Percentiles rank a stretch among this genome's conserved stretches.
Conservation (phyloP, 2,329 filamentous ascomycete genomes). For the Oidium heveae region DNA sequence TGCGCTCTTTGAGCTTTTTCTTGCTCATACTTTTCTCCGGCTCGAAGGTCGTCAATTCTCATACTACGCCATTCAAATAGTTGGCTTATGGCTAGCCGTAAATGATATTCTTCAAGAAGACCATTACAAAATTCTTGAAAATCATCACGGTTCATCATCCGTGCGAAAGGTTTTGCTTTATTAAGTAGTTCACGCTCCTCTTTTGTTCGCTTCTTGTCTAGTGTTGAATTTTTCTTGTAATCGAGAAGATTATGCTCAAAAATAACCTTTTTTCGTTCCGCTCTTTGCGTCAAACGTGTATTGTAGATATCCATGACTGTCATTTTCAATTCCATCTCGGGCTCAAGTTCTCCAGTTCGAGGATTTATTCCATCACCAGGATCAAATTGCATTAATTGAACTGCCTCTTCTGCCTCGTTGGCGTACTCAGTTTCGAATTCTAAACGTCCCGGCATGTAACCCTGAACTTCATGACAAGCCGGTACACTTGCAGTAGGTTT, state of each 20-base stretch:
- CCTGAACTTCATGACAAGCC: conserved; percentile 90
- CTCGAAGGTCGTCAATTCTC: conserved; percentile 60
- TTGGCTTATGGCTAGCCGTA: conserved; percentile 71
- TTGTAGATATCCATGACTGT: conserved; percentile 99
- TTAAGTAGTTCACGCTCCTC: conserved; percentile 79
- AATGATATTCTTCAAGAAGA: conserved; percentile 69
- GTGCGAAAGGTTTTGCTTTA: conserved; percentile 84
- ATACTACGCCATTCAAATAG: conserved; percentile 81
- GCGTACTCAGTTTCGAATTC: conserved; percentile 96
- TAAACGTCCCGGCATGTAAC: conserved; percentile 90
- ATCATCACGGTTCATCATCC: conserved; percentile 87
- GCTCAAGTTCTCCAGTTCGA: conserved; percentile 61
- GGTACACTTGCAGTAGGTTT: conserved; percentile 92
- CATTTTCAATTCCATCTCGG: conserved; percentile 92
- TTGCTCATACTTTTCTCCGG: conserved; percentile 75
- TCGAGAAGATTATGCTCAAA: conserved; percentile 89
- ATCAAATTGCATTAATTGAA: conserved; percentile 96
- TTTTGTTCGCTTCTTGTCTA: conserved; percentile 88
- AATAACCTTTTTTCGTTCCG: conserved; percentile 85
- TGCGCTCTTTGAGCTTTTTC: conserved; percentile 62
- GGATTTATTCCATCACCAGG: conserved; percentile 83
- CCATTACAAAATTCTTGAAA: conserved; percentile 71
- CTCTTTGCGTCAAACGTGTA: conserved; percentile 63
- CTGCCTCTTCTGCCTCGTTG: conserved; percentile 93
- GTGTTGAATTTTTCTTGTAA: conserved; percentile 69